A percentile compares a stretch with the other conserved stretches of the same genome.
These are phyloP conservation scores for Venturia oleaginea DNA, from an alignment of 2,329 filamentous ascomycete species.

Conservation along the genomic window DNA sequence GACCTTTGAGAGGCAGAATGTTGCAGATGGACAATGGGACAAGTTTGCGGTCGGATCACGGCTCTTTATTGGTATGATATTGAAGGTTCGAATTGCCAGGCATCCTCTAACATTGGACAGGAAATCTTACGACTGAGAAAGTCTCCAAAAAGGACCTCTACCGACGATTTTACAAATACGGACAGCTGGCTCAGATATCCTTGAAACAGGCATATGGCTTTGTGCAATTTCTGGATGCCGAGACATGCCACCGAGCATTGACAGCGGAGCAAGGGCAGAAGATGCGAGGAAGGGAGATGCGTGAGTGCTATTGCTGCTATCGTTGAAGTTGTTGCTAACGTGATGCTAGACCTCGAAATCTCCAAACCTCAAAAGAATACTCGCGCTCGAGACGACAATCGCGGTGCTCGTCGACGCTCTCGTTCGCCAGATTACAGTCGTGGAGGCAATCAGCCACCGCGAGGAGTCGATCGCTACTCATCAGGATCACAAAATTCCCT, in stretches of 20 bases:
- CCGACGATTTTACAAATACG: slow-evolving; percentile 77
- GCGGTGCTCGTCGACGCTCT: slow-evolving; percentile 44
- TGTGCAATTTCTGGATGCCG: slow-evolving; percentile 76
- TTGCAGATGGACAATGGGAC: slow-evolving; percentile 72
- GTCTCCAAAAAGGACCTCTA: slow-evolving; percentile 93
- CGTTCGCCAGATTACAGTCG: slow-evolving; percentile 54
- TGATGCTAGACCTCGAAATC: slow-evolving; percentile 65
- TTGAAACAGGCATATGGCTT: slow-evolving; percentile 97
- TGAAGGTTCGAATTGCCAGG: neutral
- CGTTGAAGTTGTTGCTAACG: slow-evolving; percentile 14
- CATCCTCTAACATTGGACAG: slow-evolving; percentile 32
- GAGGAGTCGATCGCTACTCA: slow-evolving; percentile 33
- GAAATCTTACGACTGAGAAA: slow-evolving; percentile 85
- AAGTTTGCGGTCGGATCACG: slow-evolving; percentile 68
- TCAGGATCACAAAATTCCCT: slow-evolving; percentile 27
- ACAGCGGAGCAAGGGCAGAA: slow-evolving; percentile 69
- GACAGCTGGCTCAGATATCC: slow-evolving; percentile 84
- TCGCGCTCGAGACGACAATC: slow-evolving; percentile 28
- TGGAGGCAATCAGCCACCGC: slow-evolving; percentile 41
- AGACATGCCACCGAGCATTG: slow-evolving; percentile 67
- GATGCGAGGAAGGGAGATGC: slow-evolving; percentile 84
- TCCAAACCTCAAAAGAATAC: slow-evolving; percentile 80
- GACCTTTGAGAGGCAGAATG: slow-evolving; percentile 63
- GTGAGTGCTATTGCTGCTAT: neutral
- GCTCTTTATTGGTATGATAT: slow-evolving; percentile 64